Evolutionary conservation across 441 rosid genomes (phyloP), one percentile per base, ranked within the genome.

Genomic region (Populus trichocarpa): DNA sequence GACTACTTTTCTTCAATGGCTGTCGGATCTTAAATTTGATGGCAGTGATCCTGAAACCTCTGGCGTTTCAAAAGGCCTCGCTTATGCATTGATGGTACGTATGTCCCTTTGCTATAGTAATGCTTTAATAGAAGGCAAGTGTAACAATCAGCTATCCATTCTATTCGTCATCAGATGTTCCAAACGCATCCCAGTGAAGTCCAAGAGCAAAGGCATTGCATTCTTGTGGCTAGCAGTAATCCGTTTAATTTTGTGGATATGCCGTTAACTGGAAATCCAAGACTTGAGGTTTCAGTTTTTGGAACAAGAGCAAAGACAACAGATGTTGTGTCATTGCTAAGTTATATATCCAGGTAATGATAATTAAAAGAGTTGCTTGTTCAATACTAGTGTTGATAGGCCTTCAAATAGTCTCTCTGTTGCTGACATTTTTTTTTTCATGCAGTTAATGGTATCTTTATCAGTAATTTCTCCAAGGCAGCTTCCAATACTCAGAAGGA

Each of bases 181-280:
- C 42, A 11, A 57, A 73, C 25, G 68, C 28, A 73, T 18, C 75
- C 13, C 28, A 28, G 20, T 9, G 38, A 26, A 8, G 35, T 6
- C 23, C 38, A 53, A 7, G 64, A 28, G 36, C 57, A 73, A 59
- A 59, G 67, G 67, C 75, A 73, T 14, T 73, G 75, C 67, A 73
- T 73, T 57, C 28, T 73, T 57, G 75, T 73, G 4, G 68, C 67
- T 7, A 28, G 18, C 14, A 73, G 16, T 59, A 30, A 61, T 12
- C 68, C 68, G 7, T 73, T 73, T 22, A 14, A 14, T 36, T 10
- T 35, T 28, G 46, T 20, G 46, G 8, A 57, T 20, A 7, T 73
- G 16, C n/a, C 67, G 8, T 26, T 32, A n/a, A 32, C 18, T 20
- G 46, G 35, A 13, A 26, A 67, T 25, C 16, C 69, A 67, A 67